phyloP scores from a whole-genome alignment of 129 eudicot species.

The Lactuca sativa region DNA sequence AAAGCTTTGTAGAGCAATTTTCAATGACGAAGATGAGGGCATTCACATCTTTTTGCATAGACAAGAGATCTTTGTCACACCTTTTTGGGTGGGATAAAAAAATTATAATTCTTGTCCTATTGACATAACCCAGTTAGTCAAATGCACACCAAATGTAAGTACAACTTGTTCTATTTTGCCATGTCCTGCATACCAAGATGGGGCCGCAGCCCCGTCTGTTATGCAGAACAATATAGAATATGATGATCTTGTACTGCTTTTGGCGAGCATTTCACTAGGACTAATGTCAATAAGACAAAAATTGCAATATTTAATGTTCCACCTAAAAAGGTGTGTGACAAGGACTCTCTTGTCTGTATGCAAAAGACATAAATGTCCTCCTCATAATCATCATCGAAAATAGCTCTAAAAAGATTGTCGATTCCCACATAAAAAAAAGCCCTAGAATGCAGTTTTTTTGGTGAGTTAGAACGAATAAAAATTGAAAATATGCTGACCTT shows the following conservation, averaged over 20 bases:
- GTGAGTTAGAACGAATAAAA: background rate
- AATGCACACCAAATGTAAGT: background rate
- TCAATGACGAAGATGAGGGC: background rate
- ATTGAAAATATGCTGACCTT: conserved; percentile 49
- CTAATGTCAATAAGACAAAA: background rate
- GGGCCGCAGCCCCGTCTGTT: background rate
- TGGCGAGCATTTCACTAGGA: background rate
- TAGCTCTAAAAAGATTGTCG: background rate
- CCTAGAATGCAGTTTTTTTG: background rate
- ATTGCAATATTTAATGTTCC: background rate
- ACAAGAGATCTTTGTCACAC: background rate
- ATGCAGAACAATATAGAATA: no score
- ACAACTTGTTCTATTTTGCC: background rate
- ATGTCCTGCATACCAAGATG: background rate
- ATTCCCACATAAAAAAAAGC: background rate
- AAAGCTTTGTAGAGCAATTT: background rate
- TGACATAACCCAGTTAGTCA: background rate
- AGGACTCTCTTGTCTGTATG: background rate
- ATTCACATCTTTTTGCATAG: background rate
- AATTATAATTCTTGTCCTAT: background rate
- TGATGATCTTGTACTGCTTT: background rate
- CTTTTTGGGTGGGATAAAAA: background rate
- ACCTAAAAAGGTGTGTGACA: background rate
- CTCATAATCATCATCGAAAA: background rate
- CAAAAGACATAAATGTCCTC: background rate